These are phyloP conservation scores for Pestalotiopsis sp. DNA, from an alignment of 2,329 filamentous ascomycete species.

Conservation along the genomic window DNA sequence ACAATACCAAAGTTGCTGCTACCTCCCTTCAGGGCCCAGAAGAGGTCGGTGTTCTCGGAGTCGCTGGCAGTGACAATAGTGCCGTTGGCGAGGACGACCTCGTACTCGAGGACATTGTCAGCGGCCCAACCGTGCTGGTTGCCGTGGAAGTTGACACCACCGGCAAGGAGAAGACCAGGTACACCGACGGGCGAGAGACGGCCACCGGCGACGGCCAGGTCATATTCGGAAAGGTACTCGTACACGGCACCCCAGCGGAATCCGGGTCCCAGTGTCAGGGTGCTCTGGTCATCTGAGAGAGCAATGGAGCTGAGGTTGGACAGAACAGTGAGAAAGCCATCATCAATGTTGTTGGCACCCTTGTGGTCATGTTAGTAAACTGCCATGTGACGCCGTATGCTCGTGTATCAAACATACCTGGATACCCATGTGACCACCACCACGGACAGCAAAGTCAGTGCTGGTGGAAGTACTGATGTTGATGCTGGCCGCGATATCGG, in stretches of 20 bases:
- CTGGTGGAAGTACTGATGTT: constrained; percentile 20
- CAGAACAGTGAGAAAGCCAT: constrained; percentile 15
- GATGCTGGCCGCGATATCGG: constrained; percentile 26
- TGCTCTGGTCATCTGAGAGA: constrained; percentile 23
- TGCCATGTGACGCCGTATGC: neutral
- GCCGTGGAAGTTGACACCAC: constrained; percentile 16
- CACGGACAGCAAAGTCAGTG: constrained; percentile 30
- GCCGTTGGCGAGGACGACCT: constrained; percentile 11
- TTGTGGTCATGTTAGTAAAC: constrained; percentile 11
- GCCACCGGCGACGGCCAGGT: constrained; percentile 13
- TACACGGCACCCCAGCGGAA: constrained; percentile 15
- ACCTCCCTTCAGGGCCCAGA: constrained; percentile 13
- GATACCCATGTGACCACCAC: constrained; percentile 36
- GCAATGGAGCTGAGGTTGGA: constrained; percentile 17
- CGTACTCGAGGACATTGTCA: constrained; percentile 10
- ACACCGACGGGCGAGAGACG: constrained; percentile 15
- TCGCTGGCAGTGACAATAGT: constrained; percentile 6
- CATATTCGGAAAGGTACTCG: constrained; percentile 8
- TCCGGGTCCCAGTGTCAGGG: constrained; percentile 13
- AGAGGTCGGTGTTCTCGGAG: constrained; percentile 6
- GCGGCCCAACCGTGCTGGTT: constrained; percentile 10
- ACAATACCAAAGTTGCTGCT: constrained; percentile 12
- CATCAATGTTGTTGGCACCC: constrained; percentile 19
- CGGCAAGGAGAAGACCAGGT: constrained; percentile 16
- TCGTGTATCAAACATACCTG: constrained; percentile 17